These are phyloP conservation scores for Candida incommunis DNA, from an alignment of 805 yeast species.

Conservation along the genomic window DNA sequence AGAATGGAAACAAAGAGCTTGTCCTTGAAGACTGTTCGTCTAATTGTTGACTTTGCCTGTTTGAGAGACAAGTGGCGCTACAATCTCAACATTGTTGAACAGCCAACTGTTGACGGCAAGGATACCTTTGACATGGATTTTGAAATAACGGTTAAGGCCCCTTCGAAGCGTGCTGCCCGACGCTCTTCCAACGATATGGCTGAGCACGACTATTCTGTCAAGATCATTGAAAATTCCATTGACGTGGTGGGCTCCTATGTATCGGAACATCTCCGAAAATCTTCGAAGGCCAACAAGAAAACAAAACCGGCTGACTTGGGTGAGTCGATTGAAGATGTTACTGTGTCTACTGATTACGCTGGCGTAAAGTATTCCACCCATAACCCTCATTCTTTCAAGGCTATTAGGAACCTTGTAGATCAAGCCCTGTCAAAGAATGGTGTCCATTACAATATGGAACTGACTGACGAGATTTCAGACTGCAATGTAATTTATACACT, in stretches of 20 bases:
- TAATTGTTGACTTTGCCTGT: slow-evolving; percentile 1
- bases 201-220: not conserved
- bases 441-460: slow-evolving; percentile 1
- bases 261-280: not conserved
- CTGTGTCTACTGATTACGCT: not conserved
- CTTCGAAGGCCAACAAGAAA: not conserved
- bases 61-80: not conserved
- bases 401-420: not conserved
- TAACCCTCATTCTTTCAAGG: not conserved
- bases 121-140: not conserved
- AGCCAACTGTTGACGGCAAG: no score
- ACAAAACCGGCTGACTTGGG: not conserved
- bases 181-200: not conserved
- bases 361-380: not conserved
- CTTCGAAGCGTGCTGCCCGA: not conserved
- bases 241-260: not conserved
- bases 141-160: not conserved
- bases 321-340: not conserved
- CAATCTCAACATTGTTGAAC: not conserved
- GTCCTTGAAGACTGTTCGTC: not conserved
- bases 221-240: slow-evolving; percentile 1
- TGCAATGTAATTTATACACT: not conserved
- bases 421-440: not conserved
- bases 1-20: not conserved
- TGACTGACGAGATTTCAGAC: not conserved